phyloP scores from a whole-genome alignment of 768 basidiomycete genomes.

The Cystobasidium onofrii region DNA sequence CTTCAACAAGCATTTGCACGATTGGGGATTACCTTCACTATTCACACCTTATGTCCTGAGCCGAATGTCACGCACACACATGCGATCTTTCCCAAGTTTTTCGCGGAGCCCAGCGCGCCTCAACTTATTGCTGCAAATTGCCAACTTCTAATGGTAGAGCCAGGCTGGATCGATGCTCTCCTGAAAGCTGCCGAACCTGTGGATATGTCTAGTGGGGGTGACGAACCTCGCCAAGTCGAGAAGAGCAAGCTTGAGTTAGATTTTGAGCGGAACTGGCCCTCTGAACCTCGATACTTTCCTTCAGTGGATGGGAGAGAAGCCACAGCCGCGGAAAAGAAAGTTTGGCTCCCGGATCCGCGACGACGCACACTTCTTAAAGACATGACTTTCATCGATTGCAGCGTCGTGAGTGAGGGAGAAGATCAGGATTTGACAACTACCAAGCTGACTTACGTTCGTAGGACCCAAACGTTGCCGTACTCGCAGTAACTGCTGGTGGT shows the following conservation, averaged over 20 bases:
- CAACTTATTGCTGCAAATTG: not conserved
- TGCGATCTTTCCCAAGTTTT: not conserved
- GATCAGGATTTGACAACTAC: not conserved
- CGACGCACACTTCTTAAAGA: not conserved
- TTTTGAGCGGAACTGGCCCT: not conserved
- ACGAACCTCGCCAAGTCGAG: not conserved
- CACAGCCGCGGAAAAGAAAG: not conserved
- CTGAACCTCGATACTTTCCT: slow-evolving; percentile 1
- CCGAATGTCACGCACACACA: slow-evolving; percentile 10
- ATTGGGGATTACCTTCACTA: slow-evolving; percentile 9
- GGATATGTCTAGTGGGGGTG: not conserved
- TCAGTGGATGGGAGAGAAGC: slow-evolving; percentile 1
- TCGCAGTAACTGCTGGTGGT: not conserved
- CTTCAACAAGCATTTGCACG: not conserved
- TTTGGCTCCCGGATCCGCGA: not conserved
- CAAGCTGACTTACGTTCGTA: not conserved
- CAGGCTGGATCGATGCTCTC: slow-evolving; percentile 12
- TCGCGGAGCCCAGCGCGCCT: not conserved
- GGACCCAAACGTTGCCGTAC: slow-evolving; percentile 5
- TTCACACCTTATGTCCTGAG: not conserved
- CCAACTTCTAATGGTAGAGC: not conserved
- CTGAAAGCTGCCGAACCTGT: not conserved
- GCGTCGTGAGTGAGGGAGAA: not conserved
- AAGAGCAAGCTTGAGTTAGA: slow-evolving; percentile 3
- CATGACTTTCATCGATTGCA: not conserved